These are phyloP conservation scores for Citrus mangshanensis DNA, from an alignment of 345 rosid species.

Conservation along the genomic window DNA sequence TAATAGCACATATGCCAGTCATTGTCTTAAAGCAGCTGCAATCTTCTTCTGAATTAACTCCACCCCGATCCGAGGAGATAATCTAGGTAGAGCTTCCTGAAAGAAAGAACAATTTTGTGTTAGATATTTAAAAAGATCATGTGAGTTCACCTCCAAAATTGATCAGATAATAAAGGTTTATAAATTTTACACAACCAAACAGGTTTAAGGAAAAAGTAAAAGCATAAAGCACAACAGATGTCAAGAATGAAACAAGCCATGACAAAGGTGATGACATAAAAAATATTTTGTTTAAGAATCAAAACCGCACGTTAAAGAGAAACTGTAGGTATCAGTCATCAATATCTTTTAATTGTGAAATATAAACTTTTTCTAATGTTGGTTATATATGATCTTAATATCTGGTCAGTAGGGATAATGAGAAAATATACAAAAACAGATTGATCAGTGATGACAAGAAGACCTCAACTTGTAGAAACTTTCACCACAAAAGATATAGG, in stretches of 20 bases:
- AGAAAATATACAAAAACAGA: neutral
- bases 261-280: neutral
- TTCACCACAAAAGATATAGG: neutral
- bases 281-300: neutral
- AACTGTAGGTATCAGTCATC: neutral
- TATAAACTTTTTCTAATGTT: neutral
- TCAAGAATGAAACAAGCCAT: neutral
- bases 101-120: slow-evolving; percentile 12
- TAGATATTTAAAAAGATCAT: neutral
- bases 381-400: neutral
- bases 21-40: slow-evolving; percentile 57
- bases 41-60: slow-evolving; percentile 76
- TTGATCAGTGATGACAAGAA: neutral
- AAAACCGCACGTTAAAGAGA: neutral
- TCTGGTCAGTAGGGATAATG: neutral
- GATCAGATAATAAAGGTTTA: neutral
- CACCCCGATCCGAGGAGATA: slow-evolving; percentile 70
- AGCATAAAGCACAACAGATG: neutral
- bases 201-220: neutral
- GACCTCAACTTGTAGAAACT: neutral
- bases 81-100: slow-evolving; percentile 62
- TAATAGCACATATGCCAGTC: slow-evolving; percentile 8
- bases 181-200: too few relatives aligned
- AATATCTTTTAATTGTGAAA: neutral
- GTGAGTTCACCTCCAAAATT: neutral